Conservation (phyloP, 768 basidiomycete species). For the Sarcomyxa edulis region DNA sequence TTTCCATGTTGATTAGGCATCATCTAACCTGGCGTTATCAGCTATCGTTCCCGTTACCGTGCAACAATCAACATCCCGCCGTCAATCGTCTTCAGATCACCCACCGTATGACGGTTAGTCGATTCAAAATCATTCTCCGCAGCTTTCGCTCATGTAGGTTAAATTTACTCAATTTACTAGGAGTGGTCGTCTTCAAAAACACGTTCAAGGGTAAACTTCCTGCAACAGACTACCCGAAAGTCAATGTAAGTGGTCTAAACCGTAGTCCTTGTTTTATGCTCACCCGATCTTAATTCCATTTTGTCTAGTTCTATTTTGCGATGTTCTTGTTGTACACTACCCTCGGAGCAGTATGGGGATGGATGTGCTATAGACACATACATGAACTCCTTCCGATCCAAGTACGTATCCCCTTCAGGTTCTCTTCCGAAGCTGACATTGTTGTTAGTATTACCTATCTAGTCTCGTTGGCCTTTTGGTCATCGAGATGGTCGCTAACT, state of each 20-base stretch:
- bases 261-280: background rate
- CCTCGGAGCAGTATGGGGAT: constrained; percentile 73
- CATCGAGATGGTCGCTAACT: constrained; percentile 92
- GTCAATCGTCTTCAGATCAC: constrained; percentile 53
- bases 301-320: constrained; percentile 72
- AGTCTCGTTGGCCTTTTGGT: constrained; percentile 81
- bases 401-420: constrained; percentile 32
- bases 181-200: constrained; percentile 83
- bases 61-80: constrained; percentile 30
- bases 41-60: constrained; percentile 88
- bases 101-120: constrained; percentile 74
- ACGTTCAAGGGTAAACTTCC: constrained; percentile 84
- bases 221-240: constrained; percentile 96
- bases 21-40: no score
- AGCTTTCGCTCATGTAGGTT: no score
- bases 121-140: no score
- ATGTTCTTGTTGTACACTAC: constrained; percentile 78
- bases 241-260: constrained; percentile 55
- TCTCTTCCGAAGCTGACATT: background rate
- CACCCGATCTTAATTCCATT: constrained; percentile 3
- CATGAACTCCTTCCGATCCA: constrained; percentile 87
- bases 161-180: no score
- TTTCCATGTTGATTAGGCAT: constrained; percentile 2
- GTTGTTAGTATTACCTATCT: constrained; percentile 79
- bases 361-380: constrained; percentile 74